A percentile compares a stretch with the other conserved stretches of the same genome.
Conservation (phyloP, 2,329 filamentous ascomycete genomes). For the Dichotomopilus funicola region DNA sequence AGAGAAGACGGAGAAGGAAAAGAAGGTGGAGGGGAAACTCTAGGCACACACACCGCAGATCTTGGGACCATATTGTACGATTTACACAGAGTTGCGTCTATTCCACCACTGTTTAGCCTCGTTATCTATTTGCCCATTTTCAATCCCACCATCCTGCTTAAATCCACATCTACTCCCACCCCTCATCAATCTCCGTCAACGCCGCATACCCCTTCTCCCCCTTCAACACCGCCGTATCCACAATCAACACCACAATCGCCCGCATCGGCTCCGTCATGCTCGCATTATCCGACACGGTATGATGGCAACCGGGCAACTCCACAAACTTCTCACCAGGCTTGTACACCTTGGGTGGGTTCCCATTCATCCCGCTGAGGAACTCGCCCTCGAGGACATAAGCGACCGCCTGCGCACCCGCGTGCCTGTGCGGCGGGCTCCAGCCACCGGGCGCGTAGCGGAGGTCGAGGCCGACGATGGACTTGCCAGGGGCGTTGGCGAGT, state of each 20-base stretch:
- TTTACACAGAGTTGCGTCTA: no score
- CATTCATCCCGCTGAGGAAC: slow-evolving; percentile 44
- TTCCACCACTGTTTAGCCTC: no score
- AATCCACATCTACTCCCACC: slow-evolving; percentile 1
- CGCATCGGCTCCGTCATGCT: slow-evolving; percentile 31
- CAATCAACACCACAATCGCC: slow-evolving; percentile 12
- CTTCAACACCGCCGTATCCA: slow-evolving; percentile 10
- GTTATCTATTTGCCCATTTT: no score
- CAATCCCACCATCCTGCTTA: no score
- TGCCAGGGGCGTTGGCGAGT: slow-evolving; percentile 35
- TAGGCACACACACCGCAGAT: no score
- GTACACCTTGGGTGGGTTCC: slow-evolving; percentile 35
- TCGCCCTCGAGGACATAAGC: slow-evolving; percentile 35
- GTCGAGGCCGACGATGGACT: slow-evolving; percentile 34
- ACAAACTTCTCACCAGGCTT: slow-evolving; percentile 34
- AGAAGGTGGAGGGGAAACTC: no score
- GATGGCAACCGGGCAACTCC: slow-evolving; percentile 43
- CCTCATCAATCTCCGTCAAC: slow-evolving; percentile 4
- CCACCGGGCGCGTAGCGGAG: slow-evolving; percentile 32
- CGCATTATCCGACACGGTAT: slow-evolving; percentile 39
- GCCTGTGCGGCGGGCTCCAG: slow-evolving; percentile 40
- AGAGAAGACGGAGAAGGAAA: no score
- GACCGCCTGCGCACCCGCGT: slow-evolving; percentile 37
- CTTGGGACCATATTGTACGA: no score
- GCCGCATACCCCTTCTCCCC: slow-evolving; percentile 6